A percentile compares a stretch with the other conserved stretches of the same genome.
These are phyloP conservation scores for Eucalyptus dawsonii DNA, from an alignment of 345 rosid species.

Conservation along the genomic window DNA sequence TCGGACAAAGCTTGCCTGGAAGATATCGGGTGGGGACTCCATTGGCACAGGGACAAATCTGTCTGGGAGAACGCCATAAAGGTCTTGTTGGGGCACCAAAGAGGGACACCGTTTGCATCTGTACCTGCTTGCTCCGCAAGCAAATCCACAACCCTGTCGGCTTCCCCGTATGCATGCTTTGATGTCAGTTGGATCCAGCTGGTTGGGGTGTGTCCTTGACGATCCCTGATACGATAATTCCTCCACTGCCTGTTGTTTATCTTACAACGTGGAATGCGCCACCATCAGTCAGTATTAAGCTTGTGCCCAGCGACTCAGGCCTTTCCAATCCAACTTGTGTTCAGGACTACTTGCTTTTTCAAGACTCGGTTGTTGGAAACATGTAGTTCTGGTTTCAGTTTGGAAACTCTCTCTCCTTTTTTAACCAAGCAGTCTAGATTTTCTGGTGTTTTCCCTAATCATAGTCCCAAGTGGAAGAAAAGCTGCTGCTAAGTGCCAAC, in stretches of 20 bases:
- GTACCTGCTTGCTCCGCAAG: neutral
- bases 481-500: neutral
- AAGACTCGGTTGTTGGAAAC: neutral
- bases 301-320: neutral
- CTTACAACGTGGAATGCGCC: neutral
- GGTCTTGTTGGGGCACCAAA: neutral
- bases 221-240: neutral
- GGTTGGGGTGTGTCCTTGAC: neutral
- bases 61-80: neutral
- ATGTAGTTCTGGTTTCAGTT: neutral
- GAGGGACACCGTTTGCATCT: neutral
- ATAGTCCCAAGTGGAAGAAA: neutral
- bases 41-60: neutral
- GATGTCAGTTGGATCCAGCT: neutral
- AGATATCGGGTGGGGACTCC: neutral
- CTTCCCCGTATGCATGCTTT: neutral
- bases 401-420: neutral
- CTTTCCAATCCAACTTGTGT: neutral
- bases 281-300: neutral
- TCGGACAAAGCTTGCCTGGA: neutral
- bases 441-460: neutral
- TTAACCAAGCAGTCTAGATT: neutral
- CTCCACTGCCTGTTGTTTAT: neutral
- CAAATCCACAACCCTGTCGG: neutral
- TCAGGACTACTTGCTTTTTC: neutral